Base-by-base conservation (phyloP, 2,329 filamentous ascomycete species). In the Xylaria sp. region DNA sequence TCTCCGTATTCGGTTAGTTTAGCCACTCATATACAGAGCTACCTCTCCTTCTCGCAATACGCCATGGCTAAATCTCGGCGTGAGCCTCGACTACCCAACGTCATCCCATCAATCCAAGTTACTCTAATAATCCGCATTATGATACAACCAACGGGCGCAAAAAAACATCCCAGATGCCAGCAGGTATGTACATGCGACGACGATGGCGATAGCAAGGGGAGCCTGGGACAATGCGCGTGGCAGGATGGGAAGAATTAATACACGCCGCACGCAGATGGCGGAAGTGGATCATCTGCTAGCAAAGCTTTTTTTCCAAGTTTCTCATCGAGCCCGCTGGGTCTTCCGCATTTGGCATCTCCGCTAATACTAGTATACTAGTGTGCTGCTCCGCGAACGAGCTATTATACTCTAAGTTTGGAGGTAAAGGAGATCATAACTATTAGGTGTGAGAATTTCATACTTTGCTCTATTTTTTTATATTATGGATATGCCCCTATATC, bases 1-100 rank as follows among this genome's bases (percentile, higher is more conserved):
- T 61, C 51, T 66, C 63, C 63, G 45, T 61, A 67, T 61, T 15
- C 7, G 55, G 60, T 55, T 67, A 44, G 53, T 22, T 27, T 15
- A 15, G 22, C 25, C 4, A 3, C 29, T 55, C 13, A 38, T 5
- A n/a, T 3, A 7, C 29, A 25, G 7, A 22, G 5, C 17, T 5
- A 10, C 2, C n/a, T n/a, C n/a, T n/a, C n/a, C 20, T 22, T 45
- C 42, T 45, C 42, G 20, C 10, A 13, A 15, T 29, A 11, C 31
- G 25, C 27, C 45, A 36, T 50, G 58, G 58, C 20, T 53, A 66
- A 62, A 66, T 55, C 22, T 62, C 58, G 63, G 57, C 44, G 9
- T 38, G n/a, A 17, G 11, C 17, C 9, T 61, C 36, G 15, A 42
- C 49, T 50, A 55, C n/a, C 5, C 49, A 33, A 65, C 49, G n/a